Conservation (phyloP, 2,329 filamentous ascomycete genomes). For the Penicillium sp. region DNA sequence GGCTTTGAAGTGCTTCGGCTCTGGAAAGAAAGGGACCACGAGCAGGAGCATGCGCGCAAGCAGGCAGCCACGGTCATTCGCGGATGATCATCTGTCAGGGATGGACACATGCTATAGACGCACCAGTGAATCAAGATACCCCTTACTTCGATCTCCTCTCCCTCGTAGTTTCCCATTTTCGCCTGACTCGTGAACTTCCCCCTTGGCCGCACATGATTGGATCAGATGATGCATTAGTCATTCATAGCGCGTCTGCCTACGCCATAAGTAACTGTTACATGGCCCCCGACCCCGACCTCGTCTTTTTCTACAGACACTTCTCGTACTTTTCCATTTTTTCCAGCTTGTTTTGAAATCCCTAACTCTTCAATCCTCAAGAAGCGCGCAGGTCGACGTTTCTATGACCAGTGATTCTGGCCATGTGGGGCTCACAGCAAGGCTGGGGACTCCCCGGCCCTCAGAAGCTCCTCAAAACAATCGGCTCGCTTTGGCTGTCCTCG, state of each 20-base stretch:
- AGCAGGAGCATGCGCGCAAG: slow-evolving; percentile 27
- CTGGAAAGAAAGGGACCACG: slow-evolving; percentile 55
- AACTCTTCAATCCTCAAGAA: too few species aligned
- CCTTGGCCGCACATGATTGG: background rate
- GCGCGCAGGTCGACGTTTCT: background rate
- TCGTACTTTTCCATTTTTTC: too few species aligned
- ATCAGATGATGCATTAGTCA: slow-evolving; percentile 17
- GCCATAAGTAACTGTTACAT: too few species aligned
- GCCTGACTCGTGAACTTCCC: slow-evolving; percentile 4
- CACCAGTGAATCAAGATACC: slow-evolving; percentile 13
- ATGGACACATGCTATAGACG: background rate
- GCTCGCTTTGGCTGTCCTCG: slow-evolving; percentile 28
- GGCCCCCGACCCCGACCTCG: too few species aligned
- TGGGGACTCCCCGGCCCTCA: slow-evolving; percentile 32
- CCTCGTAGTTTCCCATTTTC: too few species aligned
- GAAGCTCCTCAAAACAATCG: slow-evolving; percentile 31
- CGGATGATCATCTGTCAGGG: background rate
- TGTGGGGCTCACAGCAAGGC: slow-evolving; percentile 20
- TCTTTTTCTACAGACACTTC: too few species aligned
- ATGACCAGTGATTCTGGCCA: background rate
- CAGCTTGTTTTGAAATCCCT: too few species aligned
- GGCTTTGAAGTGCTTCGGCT: slow-evolving; percentile 74
- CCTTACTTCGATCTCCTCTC: slow-evolving; percentile 9
- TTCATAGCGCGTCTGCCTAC: too few species aligned
- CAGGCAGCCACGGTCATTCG: slow-evolving; percentile 1